These are phyloP conservation scores for Clohesyomyces aquaticus DNA, from an alignment of 495 filamentous ascomycete genomes.

Conservation along the genomic window DNA sequence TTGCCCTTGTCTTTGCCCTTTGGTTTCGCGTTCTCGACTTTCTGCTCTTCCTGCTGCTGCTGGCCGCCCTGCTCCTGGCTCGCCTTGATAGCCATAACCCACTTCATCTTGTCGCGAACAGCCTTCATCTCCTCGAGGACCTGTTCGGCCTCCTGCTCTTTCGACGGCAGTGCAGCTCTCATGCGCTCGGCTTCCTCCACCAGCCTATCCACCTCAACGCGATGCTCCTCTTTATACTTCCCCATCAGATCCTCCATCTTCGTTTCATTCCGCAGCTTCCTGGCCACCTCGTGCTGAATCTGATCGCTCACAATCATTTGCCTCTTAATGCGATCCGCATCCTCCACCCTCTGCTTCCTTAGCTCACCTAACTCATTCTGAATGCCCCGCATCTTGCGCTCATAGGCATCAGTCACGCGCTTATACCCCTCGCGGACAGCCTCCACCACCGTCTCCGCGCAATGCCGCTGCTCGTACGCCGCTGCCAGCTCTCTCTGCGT, in stretches of 20 bases:
- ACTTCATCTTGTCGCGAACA: slow-evolving; percentile 37
- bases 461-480: slow-evolving; percentile 31
- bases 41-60: background rate
- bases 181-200: slow-evolving; percentile 27
- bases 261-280: slow-evolving; percentile 21
- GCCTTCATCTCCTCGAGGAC: slow-evolving; percentile 19
- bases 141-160: slow-evolving; percentile 18
- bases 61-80: too few relatives aligned
- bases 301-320: slow-evolving; percentile 38
- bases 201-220: slow-evolving; percentile 27
- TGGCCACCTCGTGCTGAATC: slow-evolving; percentile 25
- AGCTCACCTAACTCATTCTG: slow-evolving; percentile 28
- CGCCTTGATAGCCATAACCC: slow-evolving; percentile 35
- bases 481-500: slow-evolving; percentile 35
- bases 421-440: slow-evolving; percentile 33
- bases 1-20: too few relatives aligned
- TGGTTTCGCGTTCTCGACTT: too few relatives aligned
- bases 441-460: slow-evolving; percentile 34
- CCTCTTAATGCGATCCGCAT: slow-evolving; percentile 32
- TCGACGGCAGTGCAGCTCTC: slow-evolving; percentile 20
- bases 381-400: slow-evolving; percentile 27
- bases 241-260: slow-evolving; percentile 32
- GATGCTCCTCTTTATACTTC: slow-evolving; percentile 35
- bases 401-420: slow-evolving; percentile 34
- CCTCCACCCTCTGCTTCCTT: slow-evolving; percentile 19